Evolutionary conservation across 345 rosid genomes (phyloP), one percentile per base, ranked within the genome.

Genomic region (Conringia planisiliqua): DNA sequence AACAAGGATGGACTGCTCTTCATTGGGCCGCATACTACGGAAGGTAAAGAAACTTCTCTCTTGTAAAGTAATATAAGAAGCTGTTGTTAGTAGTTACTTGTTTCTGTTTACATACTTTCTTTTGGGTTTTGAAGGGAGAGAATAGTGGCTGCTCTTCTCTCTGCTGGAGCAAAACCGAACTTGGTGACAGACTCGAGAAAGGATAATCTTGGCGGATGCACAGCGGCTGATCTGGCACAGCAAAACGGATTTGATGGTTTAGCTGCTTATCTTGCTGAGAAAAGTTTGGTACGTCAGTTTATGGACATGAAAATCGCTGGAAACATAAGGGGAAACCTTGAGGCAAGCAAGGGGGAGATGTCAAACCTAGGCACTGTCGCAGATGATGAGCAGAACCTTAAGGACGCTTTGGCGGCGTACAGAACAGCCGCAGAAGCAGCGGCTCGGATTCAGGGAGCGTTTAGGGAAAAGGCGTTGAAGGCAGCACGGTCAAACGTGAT

Each of bases 21-120:
- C 99, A 95, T 66, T 95, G 99, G 99, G 99, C 99, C 69, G 97
- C 99, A 66, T 82, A 79, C 80, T 74, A 66, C 62, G 98, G 99
- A 70, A 89, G 91, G 98, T 90, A 80, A 68, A 56, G 20, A 57
- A 29, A 60, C 12, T 44, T 79, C 10, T 17, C 32, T 64, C 33
- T 16, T 55, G 12, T 71, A 5, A 68, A 40, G 46, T 27, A 47
- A 12, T 54, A 43, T 46, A 29, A 46, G 7, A 27, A 38, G 20
- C 44, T 32, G 17, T 65, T 12, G 18, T 29, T 24, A 30, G 26
- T 51, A 5, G 65, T 38, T 59, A 38, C 3, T 39, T 32, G 8
- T 76, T n/a, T 62, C 26, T 18, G 26, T 55, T 54, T 14, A 52
- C 61, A 5, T 4, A 39, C 47, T 8, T 62, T 62, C 4, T 18